Evolutionary conservation across 2,329 filamentous ascomycete genomes (phyloP), one percentile per base, ranked within the genome.

Genomic region (Mycosphaerella arachidis): DNA sequence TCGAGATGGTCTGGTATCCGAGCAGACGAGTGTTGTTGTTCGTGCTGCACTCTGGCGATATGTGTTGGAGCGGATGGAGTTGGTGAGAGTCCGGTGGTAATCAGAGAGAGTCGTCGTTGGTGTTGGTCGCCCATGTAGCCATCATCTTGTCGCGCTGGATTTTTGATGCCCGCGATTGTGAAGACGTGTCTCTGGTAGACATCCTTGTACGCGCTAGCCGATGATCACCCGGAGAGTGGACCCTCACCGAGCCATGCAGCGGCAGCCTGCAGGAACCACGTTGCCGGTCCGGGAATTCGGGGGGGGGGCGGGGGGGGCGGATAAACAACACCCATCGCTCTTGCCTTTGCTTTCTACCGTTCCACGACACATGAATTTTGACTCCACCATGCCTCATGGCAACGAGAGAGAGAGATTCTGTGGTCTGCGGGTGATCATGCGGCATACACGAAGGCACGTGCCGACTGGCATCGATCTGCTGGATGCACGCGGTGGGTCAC

Each of bases 11-110:
- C n/a, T 31, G 48, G 7, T 56, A 37, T 51, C 30, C 53, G 24
- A 50, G 52, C 31, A 20, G 35, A 33, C 48, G 53, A 33, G 45
- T 55, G 37, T 18, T 55, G 48, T 56, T 59, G 35, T 55, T 63
- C 62, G 31, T 46, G 18, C 6, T 46, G 18, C 6, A 51, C 53
- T 51, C 54, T 30, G 5, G 61, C 58, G 59, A 64, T 52, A 54
- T 68, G 67, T 30, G 66, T 18, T 29, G 68, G 67, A 12, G 67
- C 56, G n/a, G 66, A 53, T 31, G 65, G 61, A 5, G 43, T 13
- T 20, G 55, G 51, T 51, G 60, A 56, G 16, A 56, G 56, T 20
- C 45, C 55, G 31, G 62, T 57, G 5, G 62, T 45, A 46, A 60
- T 18, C 29, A 51, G 6, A n/a, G 50, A 35, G 13, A 55, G 55